Conservation (phyloP, 2,329 filamentous ascomycete species). For the Trichoderma atrobrunneum region DNA sequence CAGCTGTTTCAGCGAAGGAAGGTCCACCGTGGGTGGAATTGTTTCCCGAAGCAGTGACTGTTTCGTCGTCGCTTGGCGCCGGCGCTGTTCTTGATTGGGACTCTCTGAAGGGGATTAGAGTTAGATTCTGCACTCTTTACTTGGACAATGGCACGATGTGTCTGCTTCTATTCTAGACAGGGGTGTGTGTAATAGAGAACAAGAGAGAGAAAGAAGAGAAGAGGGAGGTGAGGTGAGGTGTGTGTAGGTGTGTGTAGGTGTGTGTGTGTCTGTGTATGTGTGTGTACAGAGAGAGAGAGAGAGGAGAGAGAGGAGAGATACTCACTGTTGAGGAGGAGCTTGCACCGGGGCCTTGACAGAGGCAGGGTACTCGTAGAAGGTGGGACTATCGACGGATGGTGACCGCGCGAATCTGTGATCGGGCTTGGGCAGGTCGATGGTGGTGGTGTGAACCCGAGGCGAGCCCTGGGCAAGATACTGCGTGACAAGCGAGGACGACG, state of each 20-base stretch:
- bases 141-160: not conserved
- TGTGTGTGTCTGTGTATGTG: not conserved
- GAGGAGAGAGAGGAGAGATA: not conserved
- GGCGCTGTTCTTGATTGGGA: not conserved
- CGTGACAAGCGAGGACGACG: constrained; percentile 16
- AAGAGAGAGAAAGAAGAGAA: not conserved
- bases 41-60: constrained; percentile 13
- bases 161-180: not conserved
- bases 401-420: constrained; percentile 54
- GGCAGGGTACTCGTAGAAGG: constrained; percentile 57
- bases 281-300: not conserved
- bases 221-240: not conserved
- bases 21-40: constrained; percentile 9
- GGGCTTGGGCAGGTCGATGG: constrained; percentile 44
- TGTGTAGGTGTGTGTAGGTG: not conserved
- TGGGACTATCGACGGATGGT: constrained; percentile 58
- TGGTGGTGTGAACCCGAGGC: constrained; percentile 28
- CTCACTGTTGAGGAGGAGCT: constrained; percentile 29
- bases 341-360: constrained; percentile 23
- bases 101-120: not conserved
- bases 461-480: constrained; percentile 22
- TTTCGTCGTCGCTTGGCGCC: constrained; percentile 15
- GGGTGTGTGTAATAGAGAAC: not conserved
- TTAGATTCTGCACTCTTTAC: not conserved
- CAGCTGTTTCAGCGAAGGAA: constrained; percentile 10